These are phyloP conservation scores for Paramecium octaurelia DNA, from an alignment of 73 alveolate species.

Conservation along the genomic window DNA sequence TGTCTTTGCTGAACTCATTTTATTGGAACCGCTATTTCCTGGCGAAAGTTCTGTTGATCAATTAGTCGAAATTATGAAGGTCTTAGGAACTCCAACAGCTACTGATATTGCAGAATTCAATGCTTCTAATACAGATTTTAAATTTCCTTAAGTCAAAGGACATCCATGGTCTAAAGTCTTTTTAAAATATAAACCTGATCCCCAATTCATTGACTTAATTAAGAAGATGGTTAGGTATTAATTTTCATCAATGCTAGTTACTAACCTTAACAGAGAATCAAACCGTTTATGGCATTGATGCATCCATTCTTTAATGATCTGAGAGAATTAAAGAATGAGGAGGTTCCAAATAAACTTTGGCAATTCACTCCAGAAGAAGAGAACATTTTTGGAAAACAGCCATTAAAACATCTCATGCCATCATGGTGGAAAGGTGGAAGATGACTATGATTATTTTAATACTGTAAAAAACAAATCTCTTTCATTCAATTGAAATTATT, in stretches of 20 bases:
- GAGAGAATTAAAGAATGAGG: background rate
- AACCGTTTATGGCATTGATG: conserved; percentile 35
- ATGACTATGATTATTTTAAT: background rate
- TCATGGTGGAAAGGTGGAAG: background rate
- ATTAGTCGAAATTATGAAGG: conserved; percentile 76
- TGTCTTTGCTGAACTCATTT: conserved; percentile 88
- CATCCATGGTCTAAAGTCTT: conserved; percentile 42
- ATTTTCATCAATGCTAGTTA: background rate
- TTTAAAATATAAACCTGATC: conserved; percentile 32
- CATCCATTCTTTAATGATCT: conserved; percentile 44
- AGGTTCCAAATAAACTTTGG: conserved; percentile 2
- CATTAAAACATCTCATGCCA: background rate
- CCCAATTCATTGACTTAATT: conserved; percentile 5
- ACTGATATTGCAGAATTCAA: conserved; percentile 81
- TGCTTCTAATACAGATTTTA: conserved; percentile 80
- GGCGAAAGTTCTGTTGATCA: conserved; percentile 83
- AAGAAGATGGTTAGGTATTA: background rate
- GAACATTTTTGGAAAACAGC: conserved; percentile 15
- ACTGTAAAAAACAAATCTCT: background rate
- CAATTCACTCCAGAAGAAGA: conserved; percentile 28
- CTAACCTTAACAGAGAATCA: conserved; percentile 17
- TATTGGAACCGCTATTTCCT: conserved; percentile 80
- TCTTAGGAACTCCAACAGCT: conserved; percentile 88
- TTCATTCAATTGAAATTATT: background rate
- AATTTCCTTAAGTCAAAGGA: conserved; percentile 68